These are phyloP conservation scores for Dioscorea zingiberensis DNA, from an alignment of 106 monocot genomes.

Conservation along the genomic window DNA sequence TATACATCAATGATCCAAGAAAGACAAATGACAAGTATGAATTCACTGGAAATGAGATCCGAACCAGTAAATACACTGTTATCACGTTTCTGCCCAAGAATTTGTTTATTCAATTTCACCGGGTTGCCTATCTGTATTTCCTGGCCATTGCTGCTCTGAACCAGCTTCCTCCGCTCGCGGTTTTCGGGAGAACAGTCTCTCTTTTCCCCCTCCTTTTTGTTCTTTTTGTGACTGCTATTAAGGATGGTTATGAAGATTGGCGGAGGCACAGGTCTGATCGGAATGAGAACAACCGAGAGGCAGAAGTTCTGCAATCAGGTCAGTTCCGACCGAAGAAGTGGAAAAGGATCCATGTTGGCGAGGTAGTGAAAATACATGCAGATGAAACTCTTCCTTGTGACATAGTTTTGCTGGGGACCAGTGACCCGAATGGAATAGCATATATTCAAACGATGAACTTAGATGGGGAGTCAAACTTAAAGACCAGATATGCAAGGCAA, in stretches of 20 bases:
- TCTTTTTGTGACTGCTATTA: conserved; percentile 93
- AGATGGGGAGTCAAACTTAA: conserved; percentile 95
- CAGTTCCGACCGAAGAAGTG: conserved; percentile 71
- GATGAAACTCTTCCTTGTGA: conserved; percentile 94
- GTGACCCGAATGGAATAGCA: conserved; percentile 94
- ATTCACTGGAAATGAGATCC: conserved; percentile 92
- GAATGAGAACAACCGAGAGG: conserved; percentile 87
- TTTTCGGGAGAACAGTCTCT: conserved; percentile 96
- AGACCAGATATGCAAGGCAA: conserved; percentile 94
- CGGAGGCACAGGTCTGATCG: conserved; percentile 88
- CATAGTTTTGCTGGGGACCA: conserved; percentile 84
- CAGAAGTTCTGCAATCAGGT: conserved; percentile 67
- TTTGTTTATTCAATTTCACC: conserved; percentile 92
- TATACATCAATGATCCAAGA: conserved; percentile 86
- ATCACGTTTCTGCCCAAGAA: conserved; percentile 97
- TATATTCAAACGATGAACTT: conserved; percentile 99
- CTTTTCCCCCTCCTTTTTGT: conserved; percentile 97
- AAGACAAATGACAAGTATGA: conserved; percentile 87
- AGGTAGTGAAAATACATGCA: conserved; percentile 81
- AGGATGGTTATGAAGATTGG: conserved; percentile 99
- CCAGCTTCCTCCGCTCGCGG: conserved; percentile 95
- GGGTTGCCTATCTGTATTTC: conserved; percentile 92
- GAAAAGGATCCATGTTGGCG: conserved; percentile 80
- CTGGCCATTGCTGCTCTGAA: conserved; percentile 95
- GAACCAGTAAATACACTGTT: conserved; percentile 93